A percentile compares a stretch with the other conserved stretches of the same genome.
Conservation (phyloP, 2,329 filamentous ascomycete genomes). For the Fusarium nisikadoi region DNA sequence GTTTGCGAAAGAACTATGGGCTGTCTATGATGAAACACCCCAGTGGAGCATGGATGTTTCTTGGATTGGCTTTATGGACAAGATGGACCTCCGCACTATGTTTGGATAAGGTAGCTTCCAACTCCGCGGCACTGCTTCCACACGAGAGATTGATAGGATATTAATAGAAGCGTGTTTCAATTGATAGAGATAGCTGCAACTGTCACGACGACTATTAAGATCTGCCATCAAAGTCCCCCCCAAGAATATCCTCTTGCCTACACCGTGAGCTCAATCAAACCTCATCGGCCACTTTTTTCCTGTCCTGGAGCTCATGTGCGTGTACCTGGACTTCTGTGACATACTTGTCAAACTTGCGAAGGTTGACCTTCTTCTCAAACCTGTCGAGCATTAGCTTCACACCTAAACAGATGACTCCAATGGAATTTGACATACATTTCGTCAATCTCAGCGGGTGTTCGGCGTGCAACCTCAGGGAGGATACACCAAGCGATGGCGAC, state of each 20-base stretch:
- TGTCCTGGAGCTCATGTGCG: neutral
- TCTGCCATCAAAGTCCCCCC: accelerated
- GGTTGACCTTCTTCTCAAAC: neutral
- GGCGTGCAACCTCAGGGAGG: neutral
- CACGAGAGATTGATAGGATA: too few species aligned
- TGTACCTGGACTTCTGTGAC: neutral
- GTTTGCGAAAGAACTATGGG: neutral
- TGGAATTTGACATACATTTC: neutral
- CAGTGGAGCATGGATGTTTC: neutral
- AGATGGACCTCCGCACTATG: neutral
- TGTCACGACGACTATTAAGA: accelerated
- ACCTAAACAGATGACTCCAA: accelerated
- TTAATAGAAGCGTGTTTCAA: too few species aligned
- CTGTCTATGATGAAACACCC: neutral
- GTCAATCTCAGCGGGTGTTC: neutral
- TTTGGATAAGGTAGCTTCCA: neutral
- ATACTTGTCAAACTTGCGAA: neutral
- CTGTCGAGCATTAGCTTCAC: neutral
- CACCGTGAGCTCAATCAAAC: neutral
- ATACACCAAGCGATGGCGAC: neutral
- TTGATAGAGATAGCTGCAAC: too few species aligned
- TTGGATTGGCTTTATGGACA: neutral
- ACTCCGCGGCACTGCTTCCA: too few species aligned
- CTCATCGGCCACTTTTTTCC: neutral
- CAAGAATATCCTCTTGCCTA: accelerated